Evolutionary conservation across 2,329 filamentous ascomycete genomes (phyloP).

Genomic region (Tolypocladium cylindrosporum): DNA sequence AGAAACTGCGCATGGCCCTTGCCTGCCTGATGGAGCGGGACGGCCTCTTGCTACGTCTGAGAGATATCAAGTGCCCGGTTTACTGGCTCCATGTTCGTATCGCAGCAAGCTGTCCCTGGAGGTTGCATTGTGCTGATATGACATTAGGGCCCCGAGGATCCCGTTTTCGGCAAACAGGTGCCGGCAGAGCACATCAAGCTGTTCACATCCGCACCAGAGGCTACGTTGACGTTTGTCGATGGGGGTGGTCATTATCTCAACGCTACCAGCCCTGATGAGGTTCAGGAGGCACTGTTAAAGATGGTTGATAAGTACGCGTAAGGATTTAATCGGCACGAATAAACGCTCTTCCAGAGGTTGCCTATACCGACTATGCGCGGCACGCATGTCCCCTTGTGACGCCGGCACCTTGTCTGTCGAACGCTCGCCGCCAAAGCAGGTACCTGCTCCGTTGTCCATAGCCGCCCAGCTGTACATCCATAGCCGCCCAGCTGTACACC

Average conservation of each 20-base stretch:
- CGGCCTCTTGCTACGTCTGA: conserved; percentile 32
- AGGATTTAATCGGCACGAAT: background rate
- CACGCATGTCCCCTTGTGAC: too few relatives aligned
- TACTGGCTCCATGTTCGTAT: conserved; percentile 38
- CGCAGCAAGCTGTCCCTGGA: background rate
- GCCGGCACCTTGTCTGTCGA: too few relatives aligned
- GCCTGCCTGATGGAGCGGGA: conserved; percentile 35
- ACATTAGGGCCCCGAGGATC: conserved; percentile 33
- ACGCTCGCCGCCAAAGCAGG: too few relatives aligned
- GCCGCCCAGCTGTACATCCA: too few relatives aligned
- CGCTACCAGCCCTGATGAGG: conserved; percentile 36
- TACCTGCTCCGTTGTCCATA: too few relatives aligned
- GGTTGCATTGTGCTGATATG: background rate
- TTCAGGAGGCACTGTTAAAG: conserved; percentile 32
- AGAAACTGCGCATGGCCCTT: conserved; percentile 35
- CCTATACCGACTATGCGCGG: too few relatives aligned
- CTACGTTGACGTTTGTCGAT: conserved; percentile 31
- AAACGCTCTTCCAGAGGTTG: too few relatives aligned
- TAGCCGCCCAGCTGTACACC: too few relatives aligned
- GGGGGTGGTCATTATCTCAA: conserved; percentile 39
- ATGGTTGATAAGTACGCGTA: conserved; percentile 25
- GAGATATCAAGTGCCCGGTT: conserved; percentile 39
- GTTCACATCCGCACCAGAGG: conserved; percentile 34
- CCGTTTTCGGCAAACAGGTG: conserved; percentile 28
- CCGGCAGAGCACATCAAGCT: conserved; percentile 39